These are phyloP conservation scores for Sherardia arvensis DNA, from an alignment of 257 asterid genomes.

Conservation along the genomic window DNA sequence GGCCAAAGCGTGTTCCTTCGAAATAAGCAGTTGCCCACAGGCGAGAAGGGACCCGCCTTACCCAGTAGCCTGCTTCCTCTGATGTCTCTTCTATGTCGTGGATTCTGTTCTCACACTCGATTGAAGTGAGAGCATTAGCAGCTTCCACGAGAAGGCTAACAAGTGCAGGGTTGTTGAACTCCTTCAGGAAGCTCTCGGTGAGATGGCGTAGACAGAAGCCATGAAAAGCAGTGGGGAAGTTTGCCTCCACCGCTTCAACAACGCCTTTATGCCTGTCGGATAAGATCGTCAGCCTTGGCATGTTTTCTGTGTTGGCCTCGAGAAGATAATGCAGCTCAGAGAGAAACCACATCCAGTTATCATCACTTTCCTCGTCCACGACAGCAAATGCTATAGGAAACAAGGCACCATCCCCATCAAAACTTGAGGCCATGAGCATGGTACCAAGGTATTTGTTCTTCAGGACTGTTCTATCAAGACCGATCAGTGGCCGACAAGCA, in stretches of 20 bases:
- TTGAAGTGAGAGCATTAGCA: slow-evolving; percentile 41
- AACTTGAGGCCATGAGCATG: slow-evolving; percentile 54
- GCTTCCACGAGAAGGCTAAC: slow-evolving; percentile 61
- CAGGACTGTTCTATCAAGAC: slow-evolving; percentile 43
- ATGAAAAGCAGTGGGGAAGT: slow-evolving; percentile 71
- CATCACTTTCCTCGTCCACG: slow-evolving; percentile 61
- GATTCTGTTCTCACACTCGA: slow-evolving; percentile 37
- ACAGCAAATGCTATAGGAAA: slow-evolving; percentile 71
- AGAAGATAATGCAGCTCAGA: slow-evolving; percentile 52
- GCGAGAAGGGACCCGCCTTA: slow-evolving; percentile 34
- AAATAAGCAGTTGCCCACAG: slow-evolving; percentile 56
- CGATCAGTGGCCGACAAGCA: slow-evolving; percentile 55
- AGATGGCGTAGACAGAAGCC: slow-evolving; percentile 68
- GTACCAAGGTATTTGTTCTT: slow-evolving; percentile 61
- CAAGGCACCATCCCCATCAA: slow-evolving; percentile 60
- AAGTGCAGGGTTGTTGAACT: slow-evolving; percentile 44
- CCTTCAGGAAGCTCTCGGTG: slow-evolving; percentile 51
- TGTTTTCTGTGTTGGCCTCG: slow-evolving; percentile 55
- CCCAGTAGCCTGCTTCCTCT: slow-evolving; percentile 55
- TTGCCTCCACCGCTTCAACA: slow-evolving; percentile 46
- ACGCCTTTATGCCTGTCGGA: slow-evolving; percentile 52
- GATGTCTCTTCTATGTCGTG: slow-evolving; percentile 41
- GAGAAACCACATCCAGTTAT: slow-evolving; percentile 69
- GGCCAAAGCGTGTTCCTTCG: slow-evolving; percentile 52
- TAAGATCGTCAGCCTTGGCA: slow-evolving; percentile 61